Base-by-base conservation (phyloP, 2,329 filamentous ascomycete species). In the Pyrenochaeta sp. region DNA sequence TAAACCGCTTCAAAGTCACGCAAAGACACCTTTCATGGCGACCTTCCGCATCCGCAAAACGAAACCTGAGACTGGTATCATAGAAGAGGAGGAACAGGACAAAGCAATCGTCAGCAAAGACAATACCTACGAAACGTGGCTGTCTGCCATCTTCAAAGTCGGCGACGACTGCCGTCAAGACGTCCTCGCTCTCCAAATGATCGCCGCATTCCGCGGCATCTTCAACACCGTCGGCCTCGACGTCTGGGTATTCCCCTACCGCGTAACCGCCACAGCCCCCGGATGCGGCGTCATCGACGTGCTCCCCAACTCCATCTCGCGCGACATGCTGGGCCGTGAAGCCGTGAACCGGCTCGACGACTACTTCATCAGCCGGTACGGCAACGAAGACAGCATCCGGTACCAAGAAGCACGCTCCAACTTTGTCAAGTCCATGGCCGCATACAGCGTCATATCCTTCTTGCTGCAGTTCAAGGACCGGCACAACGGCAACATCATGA, bases 401-500 rank as follows among this genome's bases (percentile, higher is more conserved):
- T 99, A 96, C 80, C 95, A 99, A 73, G 88, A 93, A 71, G 94
- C 94, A 8, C 87, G 94, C 51, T 92, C 84, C 75, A 97, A 97
- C 73, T 99, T 99, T 68, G 92, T 99, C 73, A 99, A 99, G 77
- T 94, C 88, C 67, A 97, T 99, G 94, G 94, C 95, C 0, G 95
- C 94, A 9, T 99, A 99, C 77, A 95, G 89, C 13, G 87, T 99
- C 63, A 97, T 99, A 55, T 95, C 90, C 0, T 99, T 96, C 75
- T 79, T 99, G 10, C 78, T 99, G 24, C 95, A 99, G 66, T 97
- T 99, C 85, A 99, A 99, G 73, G 94, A 99, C 69, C 87, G 94
- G 3, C 94, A 99, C 76, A 99, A 99, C 71, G 94, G 94, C 51
- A 99, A 99, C 77, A 99, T 99, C 77, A 99, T 99, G 95, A 86